Conservation (phyloP, 2,329 filamentous ascomycete genomes). For the Zopfia rhizophila region DNA sequence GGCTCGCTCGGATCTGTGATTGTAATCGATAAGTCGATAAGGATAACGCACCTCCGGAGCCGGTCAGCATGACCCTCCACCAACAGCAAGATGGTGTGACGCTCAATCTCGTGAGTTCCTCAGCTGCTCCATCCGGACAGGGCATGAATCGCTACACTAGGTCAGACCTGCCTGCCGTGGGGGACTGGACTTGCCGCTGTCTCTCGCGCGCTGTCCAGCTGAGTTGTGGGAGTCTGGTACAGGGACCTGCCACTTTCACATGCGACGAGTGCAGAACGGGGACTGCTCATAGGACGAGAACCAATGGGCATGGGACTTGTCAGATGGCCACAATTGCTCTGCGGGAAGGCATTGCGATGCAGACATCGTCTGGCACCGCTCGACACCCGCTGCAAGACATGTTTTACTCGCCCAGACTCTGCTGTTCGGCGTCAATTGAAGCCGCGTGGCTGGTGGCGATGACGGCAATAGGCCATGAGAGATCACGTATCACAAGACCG, state of each 20-base stretch:
- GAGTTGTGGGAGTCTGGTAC: too few relatives aligned
- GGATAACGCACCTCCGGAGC: slow-evolving; percentile 30
- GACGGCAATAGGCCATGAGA: slow-evolving; percentile 28
- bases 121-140: slow-evolving; percentile 30
- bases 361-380: slow-evolving; percentile 31
- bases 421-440: slow-evolving; percentile 36
- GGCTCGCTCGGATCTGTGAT: slow-evolving; percentile 26
- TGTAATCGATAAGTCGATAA: slow-evolving; percentile 30
- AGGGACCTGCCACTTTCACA: slow-evolving; percentile 39
- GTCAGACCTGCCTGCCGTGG: slow-evolving; percentile 17
- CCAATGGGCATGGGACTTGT: slow-evolving; percentile 18
- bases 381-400: slow-evolving; percentile 42
- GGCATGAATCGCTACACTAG: slow-evolving; percentile 11
- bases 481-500: slow-evolving; percentile 45
- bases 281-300: slow-evolving; percentile 9
- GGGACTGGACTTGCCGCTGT: slow-evolving; percentile 15
- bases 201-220: slow-evolving; percentile 32
- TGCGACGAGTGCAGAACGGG: slow-evolving; percentile 26
- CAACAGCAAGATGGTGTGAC: slow-evolving; percentile 39
- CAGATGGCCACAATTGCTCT: slow-evolving; percentile 30
- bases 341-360: slow-evolving; percentile 32
- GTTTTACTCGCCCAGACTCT: slow-evolving; percentile 37
- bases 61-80: slow-evolving; percentile 29
- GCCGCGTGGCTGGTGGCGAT: slow-evolving; percentile 42
- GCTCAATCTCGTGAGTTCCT: slow-evolving; percentile 38